Percentiles rank a stretch among this genome's conserved stretches.
Evolutionary conservation across 2,329 filamentous ascomycete species (phyloP).

Genomic region (Claviceps monticola): DNA sequence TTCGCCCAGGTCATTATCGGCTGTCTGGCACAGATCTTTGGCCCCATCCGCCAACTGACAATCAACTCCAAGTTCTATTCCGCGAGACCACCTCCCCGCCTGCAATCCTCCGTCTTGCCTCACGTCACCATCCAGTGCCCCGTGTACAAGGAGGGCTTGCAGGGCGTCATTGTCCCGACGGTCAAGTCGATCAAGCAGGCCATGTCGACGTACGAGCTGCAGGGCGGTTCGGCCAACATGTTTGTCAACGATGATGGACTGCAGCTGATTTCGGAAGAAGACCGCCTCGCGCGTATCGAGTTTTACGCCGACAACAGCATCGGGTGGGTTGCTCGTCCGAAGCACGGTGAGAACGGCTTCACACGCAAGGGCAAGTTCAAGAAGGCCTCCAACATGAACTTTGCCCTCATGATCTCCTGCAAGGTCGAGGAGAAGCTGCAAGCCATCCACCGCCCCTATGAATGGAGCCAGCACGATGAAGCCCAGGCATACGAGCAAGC

Average conservation of each 20-base stretch:
- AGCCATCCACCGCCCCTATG: constrained; percentile 37
- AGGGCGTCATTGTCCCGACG: constrained; percentile 61
- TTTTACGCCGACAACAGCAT: constrained; percentile 58
- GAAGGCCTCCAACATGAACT: constrained; percentile 65
- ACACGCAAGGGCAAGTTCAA: constrained; percentile 51
- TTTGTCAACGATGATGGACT: constrained; percentile 66
- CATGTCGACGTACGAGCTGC: constrained; percentile 63
- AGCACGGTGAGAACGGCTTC: constrained; percentile 50
- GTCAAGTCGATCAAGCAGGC: constrained; percentile 66
- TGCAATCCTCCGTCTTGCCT: constrained; percentile 44
- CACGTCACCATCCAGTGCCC: constrained; percentile 77
- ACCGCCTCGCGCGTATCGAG: constrained; percentile 48
- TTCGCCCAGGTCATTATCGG: constrained; percentile 68
- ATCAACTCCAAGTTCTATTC: constrained; percentile 76
- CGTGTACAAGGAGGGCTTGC: constrained; percentile 74
- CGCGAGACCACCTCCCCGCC: constrained; percentile 49
- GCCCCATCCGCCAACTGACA: constrained; percentile 58
- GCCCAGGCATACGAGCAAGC: constrained; percentile 50
- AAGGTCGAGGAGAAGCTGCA: constrained; percentile 57
- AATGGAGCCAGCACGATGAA: constrained; percentile 58
- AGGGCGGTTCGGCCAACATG: constrained; percentile 66
- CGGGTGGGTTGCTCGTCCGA: constrained; percentile 54
- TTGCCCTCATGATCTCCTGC: constrained; percentile 51
- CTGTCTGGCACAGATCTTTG: constrained; percentile 61
- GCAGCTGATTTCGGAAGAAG: constrained; percentile 50